These are phyloP conservation scores for Fusarium fracticaudum DNA, from an alignment of 2,329 filamentous ascomycete species.

Conservation along the genomic window DNA sequence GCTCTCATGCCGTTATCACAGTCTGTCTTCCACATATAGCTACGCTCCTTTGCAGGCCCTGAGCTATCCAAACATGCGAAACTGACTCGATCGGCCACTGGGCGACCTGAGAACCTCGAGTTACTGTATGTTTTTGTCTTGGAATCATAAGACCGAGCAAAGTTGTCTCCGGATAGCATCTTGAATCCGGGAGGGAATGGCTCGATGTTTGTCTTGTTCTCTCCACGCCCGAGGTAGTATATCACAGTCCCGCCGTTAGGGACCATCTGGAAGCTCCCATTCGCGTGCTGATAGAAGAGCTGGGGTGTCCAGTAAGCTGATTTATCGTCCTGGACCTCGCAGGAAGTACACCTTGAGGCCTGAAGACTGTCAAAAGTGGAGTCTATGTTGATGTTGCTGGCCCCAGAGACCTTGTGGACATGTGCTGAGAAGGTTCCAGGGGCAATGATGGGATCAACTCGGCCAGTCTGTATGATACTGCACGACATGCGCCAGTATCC, in stretches of 20 bases:
- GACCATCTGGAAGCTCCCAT: conserved; percentile 37
- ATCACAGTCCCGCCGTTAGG: conserved; percentile 36
- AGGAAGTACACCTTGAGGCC: conserved; percentile 36
- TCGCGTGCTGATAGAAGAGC: conserved; percentile 34
- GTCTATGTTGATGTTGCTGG: conserved; percentile 33
- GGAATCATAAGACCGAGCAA: conserved; percentile 23
- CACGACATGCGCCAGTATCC: conserved; percentile 41
- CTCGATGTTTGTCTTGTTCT: conserved; percentile 36
- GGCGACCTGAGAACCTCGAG: conserved; percentile 14
- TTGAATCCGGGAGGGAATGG: conserved; percentile 38
- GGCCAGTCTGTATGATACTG: conserved; percentile 34
- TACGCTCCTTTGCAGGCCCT: conserved; percentile 27
- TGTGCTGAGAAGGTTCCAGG: conserved; percentile 34
- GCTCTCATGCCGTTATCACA: conserved; percentile 40
- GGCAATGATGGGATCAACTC: conserved; percentile 35
- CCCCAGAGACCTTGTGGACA: conserved; percentile 37
- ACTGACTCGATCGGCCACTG: conserved; percentile 34
- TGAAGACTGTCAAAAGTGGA: conserved; percentile 28
- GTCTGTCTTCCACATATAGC: conserved; percentile 36
- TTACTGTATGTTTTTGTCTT: conserved; percentile 35
- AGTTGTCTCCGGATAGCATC: conserved; percentile 34
- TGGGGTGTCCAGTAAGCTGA: conserved; percentile 41
- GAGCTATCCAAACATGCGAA: conserved; percentile 39
- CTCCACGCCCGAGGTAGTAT: conserved; percentile 38
- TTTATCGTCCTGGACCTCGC: conserved; percentile 38